phyloP scores from a whole-genome alignment of 768 basidiomycete species.

The Mycena polygramma region DNA sequence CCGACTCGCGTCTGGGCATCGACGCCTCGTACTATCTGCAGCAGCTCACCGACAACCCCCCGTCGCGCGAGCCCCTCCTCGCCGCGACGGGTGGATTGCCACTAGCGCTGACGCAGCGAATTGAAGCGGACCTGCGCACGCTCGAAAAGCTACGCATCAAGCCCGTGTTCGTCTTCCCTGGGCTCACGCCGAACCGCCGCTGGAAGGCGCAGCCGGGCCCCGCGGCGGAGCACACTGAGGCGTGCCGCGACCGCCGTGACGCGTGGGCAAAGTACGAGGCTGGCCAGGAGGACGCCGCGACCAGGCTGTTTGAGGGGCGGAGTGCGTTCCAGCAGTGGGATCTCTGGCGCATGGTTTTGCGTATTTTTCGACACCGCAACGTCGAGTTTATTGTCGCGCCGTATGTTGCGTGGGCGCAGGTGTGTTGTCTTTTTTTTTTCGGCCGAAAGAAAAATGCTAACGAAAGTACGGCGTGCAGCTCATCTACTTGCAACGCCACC shows the following conservation, averaged over 20 bases:
- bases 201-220: constrained; percentile 59
- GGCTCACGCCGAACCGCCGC: constrained; percentile 83
- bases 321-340: constrained; percentile 86
- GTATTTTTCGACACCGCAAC: constrained; percentile 93
- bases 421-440: constrained; percentile 55
- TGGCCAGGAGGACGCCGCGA: constrained; percentile 91
- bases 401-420: constrained; percentile 96
- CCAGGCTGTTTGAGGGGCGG: constrained; percentile 84
- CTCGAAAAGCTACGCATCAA: constrained; percentile 95
- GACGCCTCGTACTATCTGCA: constrained; percentile 94
- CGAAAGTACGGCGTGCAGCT: constrained; percentile 62
- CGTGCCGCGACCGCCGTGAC: constrained; percentile 80
- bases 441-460: no score
- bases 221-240: constrained; percentile 66
- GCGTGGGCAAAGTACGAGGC: constrained; percentile 97
- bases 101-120: constrained; percentile 85
- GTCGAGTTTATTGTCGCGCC: constrained; percentile 98
- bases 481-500: constrained; percentile 94
- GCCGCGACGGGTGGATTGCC: constrained; percentile 97
- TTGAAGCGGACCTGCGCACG: constrained; percentile 91
- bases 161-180: constrained; percentile 98
- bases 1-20: constrained; percentile 95
- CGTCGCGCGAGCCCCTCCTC: constrained; percentile 89
- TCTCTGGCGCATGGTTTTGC: constrained; percentile 92
- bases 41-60: constrained; percentile 78